These are phyloP conservation scores for Epichloe typhina DNA, from an alignment of 2,329 filamentous ascomycete species.

Conservation along the genomic window DNA sequence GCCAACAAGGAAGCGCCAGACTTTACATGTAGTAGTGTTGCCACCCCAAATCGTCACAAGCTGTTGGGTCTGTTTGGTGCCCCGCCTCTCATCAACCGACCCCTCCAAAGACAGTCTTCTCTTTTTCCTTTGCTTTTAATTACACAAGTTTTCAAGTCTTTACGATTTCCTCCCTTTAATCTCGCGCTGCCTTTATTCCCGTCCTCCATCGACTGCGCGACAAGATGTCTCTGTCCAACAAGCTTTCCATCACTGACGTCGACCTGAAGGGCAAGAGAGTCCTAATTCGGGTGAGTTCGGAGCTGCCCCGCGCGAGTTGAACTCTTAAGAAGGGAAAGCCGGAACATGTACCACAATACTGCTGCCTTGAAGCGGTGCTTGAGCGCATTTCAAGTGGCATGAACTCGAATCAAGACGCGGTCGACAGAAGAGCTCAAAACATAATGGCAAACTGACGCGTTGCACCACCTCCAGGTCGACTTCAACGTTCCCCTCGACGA, in stretches of 20 bases:
- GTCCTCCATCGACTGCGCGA: constrained; percentile 1
- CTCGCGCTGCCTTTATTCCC: neutral
- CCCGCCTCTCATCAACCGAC: constrained; percentile 2
- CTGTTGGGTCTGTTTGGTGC: neutral
- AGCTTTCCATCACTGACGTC: constrained; percentile 91
- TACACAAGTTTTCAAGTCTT: neutral
- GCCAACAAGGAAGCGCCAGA: neutral
- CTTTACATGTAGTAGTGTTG: no score
- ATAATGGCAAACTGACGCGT: neutral
- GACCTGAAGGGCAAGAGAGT: constrained; percentile 98
- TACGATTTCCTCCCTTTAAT: neutral
- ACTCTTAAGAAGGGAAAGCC: no score
- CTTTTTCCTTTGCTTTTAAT: neutral
- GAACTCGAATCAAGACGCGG: neutral
- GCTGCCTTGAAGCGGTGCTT: neutral
- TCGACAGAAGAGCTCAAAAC: neutral
- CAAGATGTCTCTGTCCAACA: constrained; percentile 94
- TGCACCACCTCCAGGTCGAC: constrained; percentile 56
- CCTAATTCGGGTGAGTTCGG: constrained; percentile 72
- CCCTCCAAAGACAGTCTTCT: constrained; percentile 1
- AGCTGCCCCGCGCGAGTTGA: neutral
- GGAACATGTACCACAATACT: neutral
- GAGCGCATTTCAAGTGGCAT: neutral
- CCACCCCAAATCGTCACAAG: neutral
- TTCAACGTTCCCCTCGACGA: constrained; percentile 97